Evolutionary conservation across 257 asterid genomes (phyloP).

Genomic region (Buddleja alternifolia): DNA sequence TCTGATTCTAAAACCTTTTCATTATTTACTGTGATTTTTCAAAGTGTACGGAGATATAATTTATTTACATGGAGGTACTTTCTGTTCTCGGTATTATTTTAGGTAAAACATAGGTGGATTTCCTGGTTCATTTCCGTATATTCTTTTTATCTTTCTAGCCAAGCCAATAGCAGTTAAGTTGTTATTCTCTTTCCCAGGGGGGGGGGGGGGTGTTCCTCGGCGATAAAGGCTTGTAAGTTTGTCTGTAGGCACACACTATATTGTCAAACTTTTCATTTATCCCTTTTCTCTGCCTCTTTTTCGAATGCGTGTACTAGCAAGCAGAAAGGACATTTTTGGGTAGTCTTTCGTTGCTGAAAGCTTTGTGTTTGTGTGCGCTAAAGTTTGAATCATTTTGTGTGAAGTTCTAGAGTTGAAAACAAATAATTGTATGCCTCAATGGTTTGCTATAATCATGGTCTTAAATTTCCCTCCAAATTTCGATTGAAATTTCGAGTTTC

Average conservation of each 20-base stretch:
- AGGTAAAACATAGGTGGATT: neutral
- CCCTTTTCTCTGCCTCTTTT: too few relatives aligned
- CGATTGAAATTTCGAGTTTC: too few relatives aligned
- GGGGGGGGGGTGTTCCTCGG: neutral
- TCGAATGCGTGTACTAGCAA: too few relatives aligned
- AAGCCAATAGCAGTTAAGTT: neutral
- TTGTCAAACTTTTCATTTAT: too few relatives aligned
- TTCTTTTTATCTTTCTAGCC: too few relatives aligned
- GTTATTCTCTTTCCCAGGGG: neutral
- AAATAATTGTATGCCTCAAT: neutral
- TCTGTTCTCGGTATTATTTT: neutral
- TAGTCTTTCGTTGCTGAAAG: neutral
- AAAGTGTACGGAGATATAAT: neutral
- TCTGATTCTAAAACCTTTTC: neutral
- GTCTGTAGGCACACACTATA: neutral
- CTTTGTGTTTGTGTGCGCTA: neutral
- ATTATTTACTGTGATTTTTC: neutral
- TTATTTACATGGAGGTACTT: neutral
- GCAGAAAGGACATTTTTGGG: neutral
- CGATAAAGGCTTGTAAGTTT: too few relatives aligned
- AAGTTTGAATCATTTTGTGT: neutral
- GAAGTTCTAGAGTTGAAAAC: neutral
- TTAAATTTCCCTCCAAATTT: too few relatives aligned
- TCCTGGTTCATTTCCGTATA: neutral
- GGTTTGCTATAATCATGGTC: too few relatives aligned